phyloP scores from a whole-genome alignment of 2,329 filamentous ascomycete genomes.

The Colletotrichum sp. region DNA sequence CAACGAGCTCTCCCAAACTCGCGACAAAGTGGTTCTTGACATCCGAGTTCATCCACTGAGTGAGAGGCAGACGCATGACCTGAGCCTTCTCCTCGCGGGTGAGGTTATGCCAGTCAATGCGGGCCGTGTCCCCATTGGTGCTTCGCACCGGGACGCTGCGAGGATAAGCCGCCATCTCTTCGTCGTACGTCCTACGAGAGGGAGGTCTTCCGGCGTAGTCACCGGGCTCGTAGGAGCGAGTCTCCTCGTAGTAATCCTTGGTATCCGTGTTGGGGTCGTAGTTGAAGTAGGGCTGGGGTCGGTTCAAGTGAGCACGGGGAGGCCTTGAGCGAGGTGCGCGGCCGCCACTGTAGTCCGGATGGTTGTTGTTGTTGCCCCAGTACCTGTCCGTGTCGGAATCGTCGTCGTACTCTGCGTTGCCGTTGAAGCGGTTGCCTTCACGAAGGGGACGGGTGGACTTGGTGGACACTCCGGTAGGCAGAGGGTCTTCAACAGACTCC shows the following conservation, averaged over 20 bases:
- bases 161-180: slow-evolving; percentile 16
- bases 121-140: slow-evolving; percentile 19
- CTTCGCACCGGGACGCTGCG: slow-evolving; percentile 5
- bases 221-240: slow-evolving; percentile 6
- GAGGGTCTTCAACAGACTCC: neutral
- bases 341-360: slow-evolving; percentile 15
- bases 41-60: slow-evolving; percentile 51
- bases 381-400: slow-evolving; percentile 15
- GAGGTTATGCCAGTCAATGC: slow-evolving; percentile 42
- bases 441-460: slow-evolving; percentile 8
- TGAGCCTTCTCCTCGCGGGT: slow-evolving; percentile 43
- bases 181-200: slow-evolving; percentile 19
- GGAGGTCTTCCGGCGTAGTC: slow-evolving; percentile 11
- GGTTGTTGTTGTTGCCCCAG: slow-evolving; percentile 6
- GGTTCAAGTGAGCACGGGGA: slow-evolving; percentile 20
- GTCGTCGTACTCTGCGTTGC: slow-evolving; percentile 13
- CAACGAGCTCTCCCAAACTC: slow-evolving; percentile 42
- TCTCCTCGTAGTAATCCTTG: slow-evolving; percentile 19
- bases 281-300: slow-evolving; percentile 8
- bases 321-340: slow-evolving; percentile 15
- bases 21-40: slow-evolving; percentile 49
- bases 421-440: slow-evolving; percentile 1
- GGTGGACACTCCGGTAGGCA: neutral
- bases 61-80: slow-evolving; percentile 48
- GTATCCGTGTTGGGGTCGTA: slow-evolving; percentile 8